Conservation (phyloP, 2,329 filamentous ascomycete genomes). For the Rhytidhysteron rufulum region DNA sequence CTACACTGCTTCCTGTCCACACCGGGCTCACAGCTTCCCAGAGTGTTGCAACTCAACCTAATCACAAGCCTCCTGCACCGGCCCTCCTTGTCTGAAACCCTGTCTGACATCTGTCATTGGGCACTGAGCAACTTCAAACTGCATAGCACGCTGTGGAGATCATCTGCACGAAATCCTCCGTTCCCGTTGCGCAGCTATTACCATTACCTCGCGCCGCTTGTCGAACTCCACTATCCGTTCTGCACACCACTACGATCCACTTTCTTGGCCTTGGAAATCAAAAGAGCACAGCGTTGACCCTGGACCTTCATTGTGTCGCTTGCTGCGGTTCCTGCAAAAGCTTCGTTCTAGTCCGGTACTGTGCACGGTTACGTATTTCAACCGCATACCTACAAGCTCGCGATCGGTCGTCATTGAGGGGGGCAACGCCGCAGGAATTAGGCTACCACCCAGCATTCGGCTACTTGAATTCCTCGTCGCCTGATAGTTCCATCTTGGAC, state of each 20-base stretch:
- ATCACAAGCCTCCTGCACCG: conserved; percentile 37
- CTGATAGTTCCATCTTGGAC: neutral
- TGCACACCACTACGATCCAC: conserved; percentile 11
- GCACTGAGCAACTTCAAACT: conserved; percentile 15
- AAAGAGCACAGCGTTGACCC: conserved; percentile 6
- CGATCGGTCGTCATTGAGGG: neutral
- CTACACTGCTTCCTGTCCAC: conserved; percentile 9
- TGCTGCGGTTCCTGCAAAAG: conserved; percentile 33
- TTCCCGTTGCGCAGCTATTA: conserved; percentile 20
- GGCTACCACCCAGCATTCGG: conserved; percentile 1
- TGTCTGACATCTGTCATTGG: conserved; percentile 36
- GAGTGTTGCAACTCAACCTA: conserved; percentile 10
- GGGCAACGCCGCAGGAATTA: too few species aligned
- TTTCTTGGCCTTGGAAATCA: conserved; percentile 4
- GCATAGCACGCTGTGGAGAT: conserved; percentile 36
- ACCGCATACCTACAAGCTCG: conserved; percentile 1
- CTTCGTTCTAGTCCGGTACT: conserved; percentile 16
- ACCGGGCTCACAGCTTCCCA: conserved; percentile 5
- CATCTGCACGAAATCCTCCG: conserved; percentile 53
- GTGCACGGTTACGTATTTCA: conserved; percentile 7
- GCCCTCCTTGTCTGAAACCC: conserved; percentile 28
- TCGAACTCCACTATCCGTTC: conserved; percentile 11
- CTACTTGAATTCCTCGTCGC: neutral
- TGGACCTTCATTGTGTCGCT: conserved; percentile 24
- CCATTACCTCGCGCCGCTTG: conserved; percentile 11